phyloP scores from a whole-genome alignment of 2,329 filamentous ascomycete species.

The Chaetomiaceae sp. region DNA sequence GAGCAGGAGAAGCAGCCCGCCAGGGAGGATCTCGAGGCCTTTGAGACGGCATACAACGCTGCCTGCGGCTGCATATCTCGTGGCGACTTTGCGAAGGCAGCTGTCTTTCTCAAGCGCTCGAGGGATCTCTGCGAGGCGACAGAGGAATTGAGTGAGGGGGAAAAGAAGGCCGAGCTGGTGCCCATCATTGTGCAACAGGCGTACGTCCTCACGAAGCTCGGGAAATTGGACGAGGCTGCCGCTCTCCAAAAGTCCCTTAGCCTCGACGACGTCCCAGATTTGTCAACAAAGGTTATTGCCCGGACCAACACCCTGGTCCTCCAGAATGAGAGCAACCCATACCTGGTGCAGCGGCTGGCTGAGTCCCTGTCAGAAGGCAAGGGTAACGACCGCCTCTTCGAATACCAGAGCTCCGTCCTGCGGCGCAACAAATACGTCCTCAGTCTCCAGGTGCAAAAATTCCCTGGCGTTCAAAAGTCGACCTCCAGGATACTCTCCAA shows the following conservation, averaged over 20 bases:
- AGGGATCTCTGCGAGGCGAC: constrained; percentile 66
- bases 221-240: constrained; percentile 61
- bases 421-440: constrained; percentile 60
- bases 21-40: constrained; percentile 64
- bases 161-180: constrained; percentile 68
- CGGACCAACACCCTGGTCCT: constrained; percentile 57
- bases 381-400: constrained; percentile 61
- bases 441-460: constrained; percentile 64
- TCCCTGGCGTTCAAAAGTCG: constrained; percentile 52
- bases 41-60: constrained; percentile 78
- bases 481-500: constrained; percentile 40
- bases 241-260: constrained; percentile 58
- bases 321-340: constrained; percentile 56
- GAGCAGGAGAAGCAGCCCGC: constrained; percentile 51
- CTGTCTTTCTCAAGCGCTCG: constrained; percentile 64
- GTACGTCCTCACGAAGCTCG: constrained; percentile 64
- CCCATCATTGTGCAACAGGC: constrained; percentile 74
- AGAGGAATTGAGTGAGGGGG: constrained; percentile 68
- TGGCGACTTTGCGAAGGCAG: constrained; percentile 61
- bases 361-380: constrained; percentile 50
- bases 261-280: constrained; percentile 58
- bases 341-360: constrained; percentile 59
- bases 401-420: constrained; percentile 62
- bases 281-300: constrained; percentile 61
- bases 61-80: constrained; percentile 69